A percentile compares a stretch with the other conserved stretches of the same genome.
phyloP scores from a whole-genome alignment of 148 eudicot species.

The Rhododendron henanense region DNA sequence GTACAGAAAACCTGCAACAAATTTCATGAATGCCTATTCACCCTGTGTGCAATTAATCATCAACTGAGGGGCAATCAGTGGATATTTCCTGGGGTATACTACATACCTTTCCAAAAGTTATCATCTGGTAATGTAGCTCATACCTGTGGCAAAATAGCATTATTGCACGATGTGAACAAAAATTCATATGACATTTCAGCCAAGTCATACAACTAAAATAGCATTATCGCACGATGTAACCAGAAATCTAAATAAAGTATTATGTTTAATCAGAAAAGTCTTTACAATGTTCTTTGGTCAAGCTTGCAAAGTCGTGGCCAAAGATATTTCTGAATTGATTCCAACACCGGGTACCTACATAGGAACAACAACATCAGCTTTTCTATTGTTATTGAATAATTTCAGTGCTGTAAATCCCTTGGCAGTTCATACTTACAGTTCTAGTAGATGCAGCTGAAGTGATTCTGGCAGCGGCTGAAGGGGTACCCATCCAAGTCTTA shows the following conservation, averaged over 20 bases:
- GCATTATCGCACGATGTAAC: neutral
- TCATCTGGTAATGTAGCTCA: conserved; percentile 96
- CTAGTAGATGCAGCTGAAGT: conserved; percentile 91
- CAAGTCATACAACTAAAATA: neutral
- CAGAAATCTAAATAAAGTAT: conserved; percentile 3
- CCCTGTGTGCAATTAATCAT: neutral
- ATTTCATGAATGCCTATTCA: conserved; percentile 4
- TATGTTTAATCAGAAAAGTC: conserved; percentile 4
- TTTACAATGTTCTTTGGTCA: conserved; percentile 91
- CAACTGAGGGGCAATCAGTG: neutral
- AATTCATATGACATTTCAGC: neutral
- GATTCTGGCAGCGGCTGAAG: conserved; percentile 98
- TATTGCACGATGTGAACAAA: conserved; percentile 11
- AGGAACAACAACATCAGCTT: conserved; percentile 18
- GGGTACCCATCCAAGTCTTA: conserved; percentile 98
- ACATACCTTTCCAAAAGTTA: conserved; percentile 95
- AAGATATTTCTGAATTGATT: conserved; percentile 84
- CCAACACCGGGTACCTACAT: conserved; percentile 86
- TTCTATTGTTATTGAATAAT: neutral
- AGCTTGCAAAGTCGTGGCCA: conserved; percentile 99
- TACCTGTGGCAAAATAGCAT: conserved; percentile 44
- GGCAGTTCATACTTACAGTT: conserved; percentile 54
- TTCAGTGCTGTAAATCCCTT: neutral
- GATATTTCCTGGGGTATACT: neutral
- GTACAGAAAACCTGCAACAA: conserved; percentile 89